phyloP scores from a whole-genome alignment of 768 basidiomycete species.

The Gloeostereum incarnatum region DNA sequence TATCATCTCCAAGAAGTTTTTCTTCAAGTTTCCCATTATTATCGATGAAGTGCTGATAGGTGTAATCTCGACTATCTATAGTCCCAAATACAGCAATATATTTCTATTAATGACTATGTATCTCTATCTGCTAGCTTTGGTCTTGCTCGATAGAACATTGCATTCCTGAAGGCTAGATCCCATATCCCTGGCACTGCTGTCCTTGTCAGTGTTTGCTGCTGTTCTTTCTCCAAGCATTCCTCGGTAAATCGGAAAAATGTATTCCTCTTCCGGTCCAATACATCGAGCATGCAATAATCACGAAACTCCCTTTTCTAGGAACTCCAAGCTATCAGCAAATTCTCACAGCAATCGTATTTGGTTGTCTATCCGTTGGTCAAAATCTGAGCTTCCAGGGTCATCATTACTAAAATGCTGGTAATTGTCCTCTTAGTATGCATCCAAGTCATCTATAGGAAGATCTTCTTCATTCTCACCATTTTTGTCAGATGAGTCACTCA shows the following conservation, averaged over 20 bases:
- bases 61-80: no score
- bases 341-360: slow-evolving; percentile 10
- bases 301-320: slow-evolving; percentile 16
- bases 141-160: no score
- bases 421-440: slow-evolving; percentile 1
- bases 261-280: slow-evolving; percentile 12
- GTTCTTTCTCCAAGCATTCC: slow-evolving; percentile 13
- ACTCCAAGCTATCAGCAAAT: slow-evolving; percentile 13
- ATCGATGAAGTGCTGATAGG: no score
- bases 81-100: no score
- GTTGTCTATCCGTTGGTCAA: slow-evolving; percentile 8
- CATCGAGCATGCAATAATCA: slow-evolving; percentile 13
- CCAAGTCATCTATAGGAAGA: not conserved
- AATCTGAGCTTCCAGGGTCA: slow-evolving; percentile 9
- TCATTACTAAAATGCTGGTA: slow-evolving; percentile 6
- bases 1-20: no score
- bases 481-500: no score
- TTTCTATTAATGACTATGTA: no score
- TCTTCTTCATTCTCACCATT: not conserved
- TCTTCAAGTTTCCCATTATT: no score
- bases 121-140: no score
- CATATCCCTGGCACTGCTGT: no score
- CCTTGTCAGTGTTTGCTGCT: no score
- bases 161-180: no score
- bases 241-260: slow-evolving; percentile 12